A percentile compares a stretch with the other conserved stretches of the same genome.
phyloP scores from a whole-genome alignment of 139 green algal genomes.

The Coelastrella sp. region DNA sequence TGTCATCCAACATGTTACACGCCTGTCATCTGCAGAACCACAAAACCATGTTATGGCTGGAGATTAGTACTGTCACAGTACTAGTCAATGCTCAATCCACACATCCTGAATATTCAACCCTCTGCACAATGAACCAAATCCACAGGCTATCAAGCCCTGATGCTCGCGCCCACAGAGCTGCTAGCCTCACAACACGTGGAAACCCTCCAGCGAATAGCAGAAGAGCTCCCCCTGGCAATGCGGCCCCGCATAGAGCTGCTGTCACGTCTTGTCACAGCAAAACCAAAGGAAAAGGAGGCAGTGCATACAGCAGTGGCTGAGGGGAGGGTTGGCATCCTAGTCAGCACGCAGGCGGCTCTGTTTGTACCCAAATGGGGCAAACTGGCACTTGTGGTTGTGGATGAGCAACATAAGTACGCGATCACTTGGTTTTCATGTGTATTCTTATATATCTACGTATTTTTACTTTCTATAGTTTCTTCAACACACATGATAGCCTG shows the following conservation, averaged over 20 bases:
- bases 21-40: too few relatives aligned
- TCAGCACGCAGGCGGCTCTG: slow-evolving; percentile 83
- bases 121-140: too few relatives aligned
- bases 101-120: neutral
- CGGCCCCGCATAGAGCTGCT: slow-evolving; percentile 53
- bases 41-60: too few relatives aligned
- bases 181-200: slow-evolving; percentile 79
- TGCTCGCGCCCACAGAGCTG: slow-evolving; percentile 96
- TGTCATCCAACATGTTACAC: too few relatives aligned
- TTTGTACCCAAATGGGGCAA: slow-evolving; percentile 61
- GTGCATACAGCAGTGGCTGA: slow-evolving; percentile 49
- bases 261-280: slow-evolving; percentile 53
- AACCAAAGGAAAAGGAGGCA: neutral
- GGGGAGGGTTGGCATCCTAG: slow-evolving; percentile 75
- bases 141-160: slow-evolving; percentile 79
- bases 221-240: slow-evolving; percentile 46
- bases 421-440: too few relatives aligned
- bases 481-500: too few relatives aligned
- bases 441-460: too few relatives aligned
- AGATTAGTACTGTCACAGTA: too few relatives aligned
- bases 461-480: too few relatives aligned
- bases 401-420: slow-evolving; percentile 98
- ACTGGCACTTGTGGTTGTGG: slow-evolving; percentile 92
- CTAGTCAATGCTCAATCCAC: neutral
- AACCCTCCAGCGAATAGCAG: slow-evolving; percentile 64